Evolutionary conservation across 495 filamentous ascomycete genomes (phyloP).

Genomic region (Tetracladium marchalianum): DNA sequence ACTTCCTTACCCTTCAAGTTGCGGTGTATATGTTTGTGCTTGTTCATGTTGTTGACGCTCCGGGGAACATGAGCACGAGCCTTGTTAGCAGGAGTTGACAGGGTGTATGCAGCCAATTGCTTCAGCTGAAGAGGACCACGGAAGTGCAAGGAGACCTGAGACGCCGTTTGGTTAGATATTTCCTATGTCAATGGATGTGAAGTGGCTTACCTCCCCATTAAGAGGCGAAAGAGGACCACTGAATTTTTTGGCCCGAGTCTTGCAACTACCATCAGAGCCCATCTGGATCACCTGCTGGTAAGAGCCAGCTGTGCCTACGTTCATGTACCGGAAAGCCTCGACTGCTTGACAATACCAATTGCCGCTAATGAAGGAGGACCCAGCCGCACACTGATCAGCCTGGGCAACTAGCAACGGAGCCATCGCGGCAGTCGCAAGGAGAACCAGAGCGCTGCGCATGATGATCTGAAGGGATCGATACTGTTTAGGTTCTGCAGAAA

Average conservation of each 20-base stretch:
- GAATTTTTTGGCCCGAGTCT: constrained; percentile 34
- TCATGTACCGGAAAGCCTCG: constrained; percentile 46
- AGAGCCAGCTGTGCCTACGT: constrained; percentile 42
- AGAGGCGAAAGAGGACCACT: constrained; percentile 52
- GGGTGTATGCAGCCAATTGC: constrained; percentile 53
- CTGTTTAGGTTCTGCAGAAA: too few relatives aligned
- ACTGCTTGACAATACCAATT: constrained; percentile 52
- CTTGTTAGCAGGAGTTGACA: constrained; percentile 22
- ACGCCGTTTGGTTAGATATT: not conserved
- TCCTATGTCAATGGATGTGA: constrained; percentile 4
- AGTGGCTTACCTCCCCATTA: constrained; percentile 48
- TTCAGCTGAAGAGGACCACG: constrained; percentile 55
- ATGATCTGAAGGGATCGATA: too few relatives aligned
- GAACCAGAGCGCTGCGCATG: too few relatives aligned
- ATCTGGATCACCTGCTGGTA: constrained; percentile 52
- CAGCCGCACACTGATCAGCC: constrained; percentile 14
- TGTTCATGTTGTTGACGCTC: constrained; percentile 26
- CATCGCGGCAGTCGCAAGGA: not conserved
- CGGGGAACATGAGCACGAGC: constrained; percentile 23
- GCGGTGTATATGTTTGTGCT: constrained; percentile 25
- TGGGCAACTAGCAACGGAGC: not conserved
- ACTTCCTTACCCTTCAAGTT: constrained; percentile 23
- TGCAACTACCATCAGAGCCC: constrained; percentile 45
- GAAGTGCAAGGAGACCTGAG: constrained; percentile 57
- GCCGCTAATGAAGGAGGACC: constrained; percentile 21